Evolutionary conservation across 2,329 filamentous ascomycete genomes (phyloP), one percentile per base, ranked within the genome.

Genomic region (Cytospora piceae): DNA sequence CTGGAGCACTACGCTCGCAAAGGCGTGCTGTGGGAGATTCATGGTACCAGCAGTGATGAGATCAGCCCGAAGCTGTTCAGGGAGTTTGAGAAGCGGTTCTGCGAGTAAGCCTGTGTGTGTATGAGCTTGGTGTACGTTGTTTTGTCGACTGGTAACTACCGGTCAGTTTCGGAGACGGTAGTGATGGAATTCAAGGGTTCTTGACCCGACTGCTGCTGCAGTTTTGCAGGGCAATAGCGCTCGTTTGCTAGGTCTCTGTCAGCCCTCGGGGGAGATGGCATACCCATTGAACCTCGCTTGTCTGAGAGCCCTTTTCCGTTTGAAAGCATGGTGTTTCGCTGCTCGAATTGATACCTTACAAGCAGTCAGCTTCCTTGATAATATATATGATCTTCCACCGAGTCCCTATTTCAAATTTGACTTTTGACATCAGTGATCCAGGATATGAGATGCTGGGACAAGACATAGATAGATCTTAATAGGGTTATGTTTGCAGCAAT

Each of bases 21-120:
- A 75, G 93, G 92, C 12, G 89, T 97, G 15, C 79, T 99, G 46
- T 93, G 91, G 86, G 92, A 92, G 68, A 93, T 97, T 4, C 83
- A 92, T 71, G 95, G 95, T 27, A 87, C 94, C 78, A 94, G 88
- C 76, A 97, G 93, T 74, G 92, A 99, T 74, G 95, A 98, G 79
- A 99, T 99, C 72, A 94, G 86, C 62, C 95, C 95, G n/a, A 89
- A 93, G 80, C 82, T 99, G 32, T 91, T 93, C 73, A 79, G 82
- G 11, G 93, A 97, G 78, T 92, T 99, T 76, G 89, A 92, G 79
- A 86, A 82, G 74, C 85, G 90, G 64, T 98, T 98, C 78, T 82
- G 69, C 37, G 64, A 69, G 11, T 69, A 60, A 63, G n/a, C 20
- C 52, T 52, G 29, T 54, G n/a, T 14, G 22, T n/a, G 24, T 58